Conservation (phyloP, 495 filamentous ascomycete genomes). For the Cladorrhinum samala region DNA sequence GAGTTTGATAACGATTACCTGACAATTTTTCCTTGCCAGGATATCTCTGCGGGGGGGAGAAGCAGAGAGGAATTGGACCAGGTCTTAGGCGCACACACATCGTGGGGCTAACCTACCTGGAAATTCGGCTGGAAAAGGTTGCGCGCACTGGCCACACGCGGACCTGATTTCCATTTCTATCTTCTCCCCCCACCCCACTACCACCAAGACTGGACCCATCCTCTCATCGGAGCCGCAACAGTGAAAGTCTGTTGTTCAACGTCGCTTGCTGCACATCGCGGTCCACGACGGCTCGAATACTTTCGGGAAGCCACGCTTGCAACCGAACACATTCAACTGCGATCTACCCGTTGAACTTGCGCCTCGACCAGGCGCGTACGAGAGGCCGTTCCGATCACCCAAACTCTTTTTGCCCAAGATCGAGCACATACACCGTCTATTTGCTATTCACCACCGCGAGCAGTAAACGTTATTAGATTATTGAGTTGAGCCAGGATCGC, state of each 20-base stretch:
- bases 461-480: neutral
- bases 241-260: conserved; percentile 10
- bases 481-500: neutral
- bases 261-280: neutral
- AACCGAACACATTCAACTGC: too few species aligned
- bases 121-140: neutral
- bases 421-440: too few species aligned
- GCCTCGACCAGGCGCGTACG: neutral
- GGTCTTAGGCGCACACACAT: neutral
- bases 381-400: too few species aligned
- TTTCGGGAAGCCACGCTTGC: neutral
- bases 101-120: neutral
- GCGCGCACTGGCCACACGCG: conserved; percentile 7
- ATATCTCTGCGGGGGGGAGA: neutral
- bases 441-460: too few species aligned
- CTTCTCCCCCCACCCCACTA: conserved; percentile 7
- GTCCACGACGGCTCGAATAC: neutral
- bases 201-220: conserved; percentile 2
- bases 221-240: conserved; percentile 4
- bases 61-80: neutral
- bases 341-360: too few species aligned
- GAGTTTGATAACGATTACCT: neutral
- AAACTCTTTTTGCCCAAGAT: too few species aligned
- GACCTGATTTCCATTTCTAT: conserved; percentile 13
- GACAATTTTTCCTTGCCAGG: neutral